These are phyloP conservation scores for Fraxinus excelsior DNA, from an alignment of 257 asterid genomes.

Conservation along the genomic window DNA sequence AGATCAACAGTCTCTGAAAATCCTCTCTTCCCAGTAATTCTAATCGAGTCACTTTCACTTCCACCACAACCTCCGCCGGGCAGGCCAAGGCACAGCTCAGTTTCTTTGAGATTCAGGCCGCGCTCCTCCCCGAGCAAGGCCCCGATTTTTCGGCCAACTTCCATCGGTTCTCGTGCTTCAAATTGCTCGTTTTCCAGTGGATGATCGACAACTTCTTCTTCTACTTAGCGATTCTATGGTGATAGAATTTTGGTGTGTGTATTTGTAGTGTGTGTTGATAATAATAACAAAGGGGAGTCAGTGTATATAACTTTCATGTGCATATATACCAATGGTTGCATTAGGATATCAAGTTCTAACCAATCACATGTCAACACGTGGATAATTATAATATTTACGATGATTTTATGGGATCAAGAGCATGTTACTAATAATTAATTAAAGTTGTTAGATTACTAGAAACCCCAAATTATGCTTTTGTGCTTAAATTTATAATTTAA, in stretches of 20 bases:
- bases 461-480: conserved; percentile 12
- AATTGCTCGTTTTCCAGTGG: neutral
- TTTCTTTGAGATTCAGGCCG: conserved; percentile 39
- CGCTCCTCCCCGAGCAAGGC: neutral
- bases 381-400: conserved; percentile 21
- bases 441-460: conserved; percentile 22
- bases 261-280: conserved; percentile 29
- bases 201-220: neutral
- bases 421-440: conserved; percentile 67
- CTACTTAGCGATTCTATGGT: neutral
- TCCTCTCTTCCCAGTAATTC: conserved; percentile 50
- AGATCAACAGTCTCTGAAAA: conserved; percentile 56
- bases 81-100: conserved; percentile 56
- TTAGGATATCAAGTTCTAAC: conserved; percentile 26
- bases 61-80: conserved; percentile 46
- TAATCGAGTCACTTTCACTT: conserved; percentile 18
- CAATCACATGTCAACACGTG: conserved; percentile 52
- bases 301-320: conserved; percentile 28
- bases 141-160: conserved; percentile 16
- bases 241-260: neutral
- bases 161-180: conserved; percentile 11
- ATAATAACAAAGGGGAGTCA: conserved; percentile 41
- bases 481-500: conserved; percentile 23
- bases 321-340: conserved; percentile 41
- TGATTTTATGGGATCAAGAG: conserved; percentile 68